phyloP scores from a whole-genome alignment of 2,329 filamentous ascomycete species.

The Colletotrichum orchidophilum region DNA sequence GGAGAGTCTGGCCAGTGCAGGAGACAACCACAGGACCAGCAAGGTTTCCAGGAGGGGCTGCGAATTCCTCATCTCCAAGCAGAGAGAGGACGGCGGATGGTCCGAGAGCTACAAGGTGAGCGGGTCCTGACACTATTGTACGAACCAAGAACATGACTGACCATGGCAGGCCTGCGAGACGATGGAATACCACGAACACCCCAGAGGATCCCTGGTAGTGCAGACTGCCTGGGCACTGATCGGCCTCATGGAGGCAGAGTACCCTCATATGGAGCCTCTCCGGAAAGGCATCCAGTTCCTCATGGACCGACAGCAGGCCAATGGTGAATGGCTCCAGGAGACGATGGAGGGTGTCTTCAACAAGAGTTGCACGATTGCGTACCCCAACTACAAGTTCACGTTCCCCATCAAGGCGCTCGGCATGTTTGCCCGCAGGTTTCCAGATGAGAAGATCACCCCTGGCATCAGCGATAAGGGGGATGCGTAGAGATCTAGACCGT shows the following conservation, averaged over 20 bases:
- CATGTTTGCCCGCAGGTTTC: conserved; percentile 81
- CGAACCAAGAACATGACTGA: conserved; percentile 20
- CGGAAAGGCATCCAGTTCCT: conserved; percentile 80
- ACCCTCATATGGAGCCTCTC: conserved; percentile 78
- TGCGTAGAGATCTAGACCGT: not conserved
- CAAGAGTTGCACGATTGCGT: conserved; percentile 99
- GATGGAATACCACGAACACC: conserved; percentile 78
- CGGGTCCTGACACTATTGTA: conserved; percentile 28
- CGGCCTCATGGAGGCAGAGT: conserved; percentile 83
- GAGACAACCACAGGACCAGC: conserved; percentile 83
- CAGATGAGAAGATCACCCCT: conserved; percentile 64
- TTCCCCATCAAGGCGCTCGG: conserved; percentile 95
- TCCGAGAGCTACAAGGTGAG: conserved; percentile 86
- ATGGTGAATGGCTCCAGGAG: conserved; percentile 96
- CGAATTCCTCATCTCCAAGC: conserved; percentile 85
- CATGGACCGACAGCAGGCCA: conserved; percentile 84
- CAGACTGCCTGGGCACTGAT: conserved; percentile 94
- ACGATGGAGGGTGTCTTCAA: conserved; percentile 99
- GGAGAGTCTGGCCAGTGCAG: conserved; percentile 82
- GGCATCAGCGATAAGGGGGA: conserved; percentile 26
- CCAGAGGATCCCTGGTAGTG: conserved; percentile 83
- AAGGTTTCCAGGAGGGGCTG: conserved; percentile 78
- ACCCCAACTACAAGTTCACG: conserved; percentile 98
- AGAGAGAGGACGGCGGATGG: conserved; percentile 93
- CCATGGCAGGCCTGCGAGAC: conserved; percentile 74